Conservation (phyloP, 2,329 filamentous ascomycete genomes). For the Orbilia quercus region DNA sequence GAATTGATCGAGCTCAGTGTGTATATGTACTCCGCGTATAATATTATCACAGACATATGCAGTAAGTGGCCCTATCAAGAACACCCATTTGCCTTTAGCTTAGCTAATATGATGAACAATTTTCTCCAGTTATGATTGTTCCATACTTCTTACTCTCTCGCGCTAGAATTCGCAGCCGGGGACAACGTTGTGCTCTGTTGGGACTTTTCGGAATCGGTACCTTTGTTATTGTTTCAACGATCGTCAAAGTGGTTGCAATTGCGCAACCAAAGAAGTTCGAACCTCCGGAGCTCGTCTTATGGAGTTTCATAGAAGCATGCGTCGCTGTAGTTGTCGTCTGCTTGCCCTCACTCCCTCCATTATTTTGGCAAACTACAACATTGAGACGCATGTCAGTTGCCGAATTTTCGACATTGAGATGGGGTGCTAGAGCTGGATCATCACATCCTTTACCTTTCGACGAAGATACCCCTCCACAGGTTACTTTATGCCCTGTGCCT, state of each 20-base stretch:
- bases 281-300: constrained; percentile 39
- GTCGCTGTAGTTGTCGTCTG: constrained; percentile 49
- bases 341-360: constrained; percentile 41
- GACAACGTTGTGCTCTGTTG: constrained; percentile 34
- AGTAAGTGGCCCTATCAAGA: constrained; percentile 27
- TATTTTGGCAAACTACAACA: constrained; percentile 42
- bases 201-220: constrained; percentile 33
- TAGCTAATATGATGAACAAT: background rate
- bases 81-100: background rate
- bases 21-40: constrained; percentile 49
- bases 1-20: constrained; percentile 35
- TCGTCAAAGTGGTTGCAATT: constrained; percentile 44
- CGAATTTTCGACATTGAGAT: constrained; percentile 3
- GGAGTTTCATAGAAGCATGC: constrained; percentile 47
- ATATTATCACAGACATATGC: constrained; percentile 45
- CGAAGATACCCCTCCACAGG: background rate
- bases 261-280: constrained; percentile 38
- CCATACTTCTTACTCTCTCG: constrained; percentile 45
- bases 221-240: constrained; percentile 37
- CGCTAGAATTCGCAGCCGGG: constrained; percentile 19
- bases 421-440: constrained; percentile 6
- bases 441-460: background rate
- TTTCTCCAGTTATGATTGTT: constrained; percentile 38
- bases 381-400: constrained; percentile 7
- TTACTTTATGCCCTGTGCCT: background rate